Conservation (phyloP, 2,329 filamentous ascomycete species). For the Cladophialophora chaetospira region DNA sequence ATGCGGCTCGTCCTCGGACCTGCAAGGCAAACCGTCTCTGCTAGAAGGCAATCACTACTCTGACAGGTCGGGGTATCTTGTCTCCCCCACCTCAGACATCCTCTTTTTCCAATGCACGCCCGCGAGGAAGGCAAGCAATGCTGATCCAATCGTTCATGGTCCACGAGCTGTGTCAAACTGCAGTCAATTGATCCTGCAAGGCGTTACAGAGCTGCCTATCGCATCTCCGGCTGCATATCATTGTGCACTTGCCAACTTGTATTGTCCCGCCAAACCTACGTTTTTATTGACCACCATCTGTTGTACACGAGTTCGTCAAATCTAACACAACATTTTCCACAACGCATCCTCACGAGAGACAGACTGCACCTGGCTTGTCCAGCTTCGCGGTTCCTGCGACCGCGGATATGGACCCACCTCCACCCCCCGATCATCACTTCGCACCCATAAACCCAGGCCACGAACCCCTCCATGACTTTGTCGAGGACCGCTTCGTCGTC, state of each 20-base stretch:
- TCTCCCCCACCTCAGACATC: constrained; percentile 5
- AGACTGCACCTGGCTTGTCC: constrained; percentile 24
- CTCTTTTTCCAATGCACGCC: constrained; percentile 2
- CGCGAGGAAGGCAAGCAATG: not conserved
- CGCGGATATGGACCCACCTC: constrained; percentile 23
- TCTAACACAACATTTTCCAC: not conserved
- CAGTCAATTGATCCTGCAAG: not conserved
- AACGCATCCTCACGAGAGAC: constrained; percentile 22
- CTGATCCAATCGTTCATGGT: not conserved
- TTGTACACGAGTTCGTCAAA: not conserved
- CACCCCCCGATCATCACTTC: constrained; percentile 24
- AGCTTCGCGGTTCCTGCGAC: constrained; percentile 7
- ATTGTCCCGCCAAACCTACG: constrained; percentile 20
- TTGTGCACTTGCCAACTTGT: constrained; percentile 5
- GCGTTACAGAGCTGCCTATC: not conserved
- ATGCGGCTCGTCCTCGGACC: not conserved
- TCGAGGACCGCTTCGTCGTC: constrained; percentile 9
- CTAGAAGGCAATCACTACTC: not conserved
- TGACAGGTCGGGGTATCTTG: constrained; percentile 12
- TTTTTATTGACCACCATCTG: not conserved
- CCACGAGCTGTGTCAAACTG: not conserved
- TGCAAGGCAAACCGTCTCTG: constrained; percentile 22
- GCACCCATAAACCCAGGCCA: constrained; percentile 14
- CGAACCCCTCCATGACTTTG: constrained; percentile 5
- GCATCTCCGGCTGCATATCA: constrained; percentile 4